phyloP scores from a whole-genome alignment of 2,329 filamentous ascomycete genomes.

The Diplocarpon mali region DNA sequence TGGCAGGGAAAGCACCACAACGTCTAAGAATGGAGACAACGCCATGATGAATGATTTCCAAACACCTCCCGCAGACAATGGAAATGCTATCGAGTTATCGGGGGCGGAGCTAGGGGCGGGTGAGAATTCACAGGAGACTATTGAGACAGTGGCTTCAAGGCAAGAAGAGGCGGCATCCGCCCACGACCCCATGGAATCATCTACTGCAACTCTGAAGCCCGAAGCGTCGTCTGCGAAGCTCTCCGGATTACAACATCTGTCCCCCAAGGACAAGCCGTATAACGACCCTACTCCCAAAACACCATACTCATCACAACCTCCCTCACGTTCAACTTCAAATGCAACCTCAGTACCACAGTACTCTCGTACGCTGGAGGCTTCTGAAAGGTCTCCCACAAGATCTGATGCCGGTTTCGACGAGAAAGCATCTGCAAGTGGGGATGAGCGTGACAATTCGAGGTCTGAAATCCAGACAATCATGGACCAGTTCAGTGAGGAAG shows the following conservation, averaged over 20 bases:
- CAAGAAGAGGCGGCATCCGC: not conserved
- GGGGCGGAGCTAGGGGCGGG: not conserved
- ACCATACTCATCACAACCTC: conserved; percentile 31
- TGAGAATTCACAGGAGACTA: not conserved
- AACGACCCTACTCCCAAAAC: conserved; percentile 37
- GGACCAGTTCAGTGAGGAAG: conserved; percentile 79
- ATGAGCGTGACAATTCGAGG: conserved; percentile 57
- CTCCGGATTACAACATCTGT: conserved; percentile 7
- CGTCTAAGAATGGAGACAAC: not conserved
- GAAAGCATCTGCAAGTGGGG: conserved; percentile 45
- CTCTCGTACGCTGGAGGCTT: conserved; percentile 29
- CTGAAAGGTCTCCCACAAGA: conserved; percentile 39
- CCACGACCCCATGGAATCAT: conserved; percentile 26
- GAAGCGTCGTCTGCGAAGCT: conserved; percentile 7
- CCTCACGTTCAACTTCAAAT: conserved; percentile 29
- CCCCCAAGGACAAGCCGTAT: conserved; percentile 30
- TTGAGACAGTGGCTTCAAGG: not conserved
- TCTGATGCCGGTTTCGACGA: conserved; percentile 48
- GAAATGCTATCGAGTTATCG: not conserved
- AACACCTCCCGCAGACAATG: not conserved
- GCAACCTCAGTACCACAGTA: conserved; percentile 25
- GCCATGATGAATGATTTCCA: not conserved
- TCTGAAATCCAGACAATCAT: conserved; percentile 96
- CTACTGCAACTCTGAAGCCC: conserved; percentile 27
- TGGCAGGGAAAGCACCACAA: not conserved